Conservation (phyloP, 371 early-diverging fungal species). For the Scutellospora calospora region DNA sequence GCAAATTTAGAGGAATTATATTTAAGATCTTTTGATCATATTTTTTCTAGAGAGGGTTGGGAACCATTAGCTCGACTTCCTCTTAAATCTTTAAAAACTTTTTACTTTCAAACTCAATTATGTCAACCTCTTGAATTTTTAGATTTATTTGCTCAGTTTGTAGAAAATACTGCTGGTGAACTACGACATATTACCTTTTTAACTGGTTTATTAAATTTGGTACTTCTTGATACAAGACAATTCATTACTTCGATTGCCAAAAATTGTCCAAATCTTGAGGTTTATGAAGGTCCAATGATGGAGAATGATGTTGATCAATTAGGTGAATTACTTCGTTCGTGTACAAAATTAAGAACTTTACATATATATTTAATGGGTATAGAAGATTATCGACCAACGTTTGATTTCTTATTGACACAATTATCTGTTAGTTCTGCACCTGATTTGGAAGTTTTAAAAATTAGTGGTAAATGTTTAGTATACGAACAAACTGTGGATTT, state of each 20-base stretch:
- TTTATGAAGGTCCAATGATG: constrained; percentile 1
- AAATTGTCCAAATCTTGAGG: neutral
- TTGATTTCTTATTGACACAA: neutral
- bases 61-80: neutral
- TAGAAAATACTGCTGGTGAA: neutral
- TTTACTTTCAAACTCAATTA: neutral
- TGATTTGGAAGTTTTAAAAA: neutral
- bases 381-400: neutral
- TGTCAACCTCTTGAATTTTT: too few relatives aligned
- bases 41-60: neutral
- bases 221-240: too few relatives aligned
- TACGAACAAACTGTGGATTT: neutral
- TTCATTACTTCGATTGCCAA: neutral
- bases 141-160: neutral
- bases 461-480: neutral
- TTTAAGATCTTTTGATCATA: neutral
- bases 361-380: neutral
- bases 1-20: constrained; percentile 5
- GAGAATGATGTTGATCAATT: neutral
- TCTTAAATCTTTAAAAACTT: neutral
- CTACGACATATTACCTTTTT: neutral
- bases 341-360: neutral
- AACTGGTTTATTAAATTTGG: neutral
- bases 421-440: neutral
- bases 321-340: neutral